These are phyloP conservation scores for Pichia pseudocactophila DNA, from an alignment of 805 yeast genomes.

Conservation along the genomic window DNA sequence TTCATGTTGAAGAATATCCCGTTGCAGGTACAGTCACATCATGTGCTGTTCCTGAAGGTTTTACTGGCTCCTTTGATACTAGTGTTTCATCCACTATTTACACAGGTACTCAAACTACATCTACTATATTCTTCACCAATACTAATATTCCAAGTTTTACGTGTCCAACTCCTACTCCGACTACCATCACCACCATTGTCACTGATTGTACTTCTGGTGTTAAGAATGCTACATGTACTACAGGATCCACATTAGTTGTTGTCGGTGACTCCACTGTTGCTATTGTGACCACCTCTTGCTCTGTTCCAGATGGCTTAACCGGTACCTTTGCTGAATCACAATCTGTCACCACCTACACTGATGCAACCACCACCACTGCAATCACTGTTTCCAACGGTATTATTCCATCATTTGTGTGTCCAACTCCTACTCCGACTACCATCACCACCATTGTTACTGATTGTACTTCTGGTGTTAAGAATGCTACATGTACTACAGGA, in stretches of 20 bases:
- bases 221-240: background rate
- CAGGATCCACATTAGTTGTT: background rate
- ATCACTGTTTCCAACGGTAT: constrained; percentile 1
- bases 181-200: background rate
- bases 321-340: constrained; percentile 1
- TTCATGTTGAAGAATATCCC: background rate
- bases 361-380: background rate
- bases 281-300: constrained; percentile 3
- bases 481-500: background rate
- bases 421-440: constrained; percentile 8
- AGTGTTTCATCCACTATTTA: background rate
- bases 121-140: background rate
- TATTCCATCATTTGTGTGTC: constrained; percentile 1
- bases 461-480: constrained; percentile 3
- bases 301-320: background rate
- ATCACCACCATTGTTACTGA: background rate
- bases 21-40: background rate
- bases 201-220: constrained; percentile 3
- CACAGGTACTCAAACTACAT: background rate
- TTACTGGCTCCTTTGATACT: background rate
- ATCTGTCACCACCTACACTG: background rate
- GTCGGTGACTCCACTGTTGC: background rate
- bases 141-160: background rate
- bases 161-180: background rate
- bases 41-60: background rate